Conservation (phyloP, 2,329 filamentous ascomycete species). For the Fusarium sp. region DNA sequence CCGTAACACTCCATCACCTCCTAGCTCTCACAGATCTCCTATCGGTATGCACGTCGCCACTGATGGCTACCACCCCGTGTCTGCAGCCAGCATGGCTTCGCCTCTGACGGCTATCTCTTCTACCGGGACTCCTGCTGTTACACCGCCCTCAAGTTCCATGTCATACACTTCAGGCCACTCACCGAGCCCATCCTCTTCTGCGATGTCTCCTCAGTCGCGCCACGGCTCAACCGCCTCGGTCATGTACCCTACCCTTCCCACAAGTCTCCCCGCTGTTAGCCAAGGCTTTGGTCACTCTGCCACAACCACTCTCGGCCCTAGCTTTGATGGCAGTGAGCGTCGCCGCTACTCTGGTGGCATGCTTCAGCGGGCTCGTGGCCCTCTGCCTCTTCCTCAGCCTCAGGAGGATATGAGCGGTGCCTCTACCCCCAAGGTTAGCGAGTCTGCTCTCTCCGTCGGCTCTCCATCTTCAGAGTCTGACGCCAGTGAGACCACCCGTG, state of each 20-base stretch:
- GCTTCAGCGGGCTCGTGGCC: slow-evolving; percentile 69
- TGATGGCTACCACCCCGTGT: slow-evolving; percentile 59
- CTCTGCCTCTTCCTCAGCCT: slow-evolving; percentile 58
- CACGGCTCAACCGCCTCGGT: slow-evolving; percentile 71
- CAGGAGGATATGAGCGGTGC: slow-evolving; percentile 56
- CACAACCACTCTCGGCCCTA: slow-evolving; percentile 78
- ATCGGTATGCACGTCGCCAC: slow-evolving; percentile 53
- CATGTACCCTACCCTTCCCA: slow-evolving; percentile 78
- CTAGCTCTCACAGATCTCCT: slow-evolving; percentile 57
- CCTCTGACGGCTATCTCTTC: slow-evolving; percentile 71
- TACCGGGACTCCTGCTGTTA: slow-evolving; percentile 80
- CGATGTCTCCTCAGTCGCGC: slow-evolving; percentile 75
- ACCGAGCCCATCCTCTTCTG: slow-evolving; percentile 77
- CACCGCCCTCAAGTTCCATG: slow-evolving; percentile 79
- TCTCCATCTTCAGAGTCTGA: slow-evolving; percentile 71
- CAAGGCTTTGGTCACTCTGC: slow-evolving; percentile 78
- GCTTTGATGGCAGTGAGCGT: slow-evolving; percentile 72
- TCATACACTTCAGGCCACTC: slow-evolving; percentile 85
- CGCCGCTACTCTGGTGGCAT: slow-evolving; percentile 76
- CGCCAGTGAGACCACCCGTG: slow-evolving; percentile 63
- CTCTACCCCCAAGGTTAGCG: slow-evolving; percentile 60
- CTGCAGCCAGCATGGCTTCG: slow-evolving; percentile 70
- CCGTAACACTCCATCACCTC: slow-evolving; percentile 69
- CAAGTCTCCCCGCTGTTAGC: slow-evolving; percentile 70
- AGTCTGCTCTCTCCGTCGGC: slow-evolving; percentile 60